Conservation (phyloP, 2,329 filamentous ascomycete species). For the Colletotrichum liaoningense region DNA sequence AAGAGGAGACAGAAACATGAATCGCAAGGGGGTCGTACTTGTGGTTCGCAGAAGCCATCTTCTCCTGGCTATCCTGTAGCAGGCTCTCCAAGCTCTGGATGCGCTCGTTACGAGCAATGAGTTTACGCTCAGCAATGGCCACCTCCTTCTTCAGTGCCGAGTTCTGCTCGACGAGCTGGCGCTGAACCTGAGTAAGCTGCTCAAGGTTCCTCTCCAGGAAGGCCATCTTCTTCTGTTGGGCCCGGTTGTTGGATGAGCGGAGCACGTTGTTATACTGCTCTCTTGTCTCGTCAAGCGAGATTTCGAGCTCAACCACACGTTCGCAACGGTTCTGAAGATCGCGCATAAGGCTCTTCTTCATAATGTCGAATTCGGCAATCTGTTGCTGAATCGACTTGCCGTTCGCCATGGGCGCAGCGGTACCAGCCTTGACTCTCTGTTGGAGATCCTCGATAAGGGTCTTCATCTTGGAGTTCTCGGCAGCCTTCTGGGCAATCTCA, state of each 20-base stretch:
- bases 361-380: slow-evolving; percentile 97
- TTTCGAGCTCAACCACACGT: slow-evolving; percentile 97
- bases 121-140: slow-evolving; percentile 95
- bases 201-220: slow-evolving; percentile 98
- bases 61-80: slow-evolving; percentile 97
- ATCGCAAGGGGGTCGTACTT: slow-evolving; percentile 67
- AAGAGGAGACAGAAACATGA: not conserved
- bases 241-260: slow-evolving; percentile 95
- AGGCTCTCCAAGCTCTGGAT: slow-evolving; percentile 94
- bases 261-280: slow-evolving; percentile 99
- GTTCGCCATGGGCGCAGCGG: slow-evolving; percentile 72
- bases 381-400: slow-evolving; percentile 97
- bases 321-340: slow-evolving; percentile 98
- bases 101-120: slow-evolving; percentile 95
- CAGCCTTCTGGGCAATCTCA: slow-evolving; percentile 80
- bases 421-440: slow-evolving; percentile 74
- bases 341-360: slow-evolving; percentile 99
- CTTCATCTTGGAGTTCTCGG: slow-evolving; percentile 86
- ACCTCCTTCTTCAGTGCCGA: slow-evolving; percentile 98
- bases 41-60: slow-evolving; percentile 96
- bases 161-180: slow-evolving; percentile 98
- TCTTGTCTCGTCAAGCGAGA: slow-evolving; percentile 94
- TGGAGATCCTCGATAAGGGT: slow-evolving; percentile 84
- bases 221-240: slow-evolving; percentile 99
- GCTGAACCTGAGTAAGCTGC: slow-evolving; percentile 96